phyloP scores from a whole-genome alignment of 2,329 filamentous ascomycete species.

The Rutstroemia sp. region DNA sequence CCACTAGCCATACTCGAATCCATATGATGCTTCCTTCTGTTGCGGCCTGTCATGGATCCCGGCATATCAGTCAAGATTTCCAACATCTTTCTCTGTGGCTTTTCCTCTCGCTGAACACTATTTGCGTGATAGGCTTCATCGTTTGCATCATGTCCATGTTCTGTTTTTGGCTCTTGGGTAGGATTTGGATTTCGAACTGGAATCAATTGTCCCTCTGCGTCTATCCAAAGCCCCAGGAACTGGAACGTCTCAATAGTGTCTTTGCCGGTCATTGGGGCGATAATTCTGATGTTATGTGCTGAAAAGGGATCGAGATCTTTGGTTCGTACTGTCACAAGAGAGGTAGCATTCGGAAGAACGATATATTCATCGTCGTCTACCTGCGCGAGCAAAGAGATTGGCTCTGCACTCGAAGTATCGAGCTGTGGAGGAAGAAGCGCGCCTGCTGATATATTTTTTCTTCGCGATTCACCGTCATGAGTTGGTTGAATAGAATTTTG shows the following conservation, averaged over 20 bases:
- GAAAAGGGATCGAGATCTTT: conserved; percentile 12
- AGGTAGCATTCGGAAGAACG: conserved; percentile 20
- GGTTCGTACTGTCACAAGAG: conserved; percentile 13
- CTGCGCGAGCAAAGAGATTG: conserved; percentile 22
- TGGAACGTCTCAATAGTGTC: conserved; percentile 18
- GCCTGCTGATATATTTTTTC: neutral
- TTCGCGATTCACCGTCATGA: neutral
- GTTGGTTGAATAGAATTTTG: conserved; percentile 8
- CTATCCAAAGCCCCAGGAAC: conserved; percentile 23
- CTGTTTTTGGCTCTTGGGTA: neutral
- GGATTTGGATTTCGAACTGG: conserved; percentile 1
- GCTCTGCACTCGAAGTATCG: conserved; percentile 15
- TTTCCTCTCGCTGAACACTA: neutral
- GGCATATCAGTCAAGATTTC: conserved; percentile 29
- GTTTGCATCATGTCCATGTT: neutral
- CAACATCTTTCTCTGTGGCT: conserved; percentile 18
- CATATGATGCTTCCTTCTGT: conserved; percentile 8
- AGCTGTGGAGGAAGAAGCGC: conserved; percentile 9
- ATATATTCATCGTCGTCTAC: conserved; percentile 24
- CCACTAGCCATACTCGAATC: conserved; percentile 8
- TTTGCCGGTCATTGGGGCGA: conserved; percentile 21
- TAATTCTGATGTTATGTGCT: conserved; percentile 20
- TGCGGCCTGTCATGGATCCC: conserved; percentile 17
- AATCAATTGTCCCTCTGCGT: conserved; percentile 17
- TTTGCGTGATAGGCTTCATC: neutral